Conservation (phyloP, 306 rosid genomes). For the Ammopiptanthus mongolicus region DNA sequence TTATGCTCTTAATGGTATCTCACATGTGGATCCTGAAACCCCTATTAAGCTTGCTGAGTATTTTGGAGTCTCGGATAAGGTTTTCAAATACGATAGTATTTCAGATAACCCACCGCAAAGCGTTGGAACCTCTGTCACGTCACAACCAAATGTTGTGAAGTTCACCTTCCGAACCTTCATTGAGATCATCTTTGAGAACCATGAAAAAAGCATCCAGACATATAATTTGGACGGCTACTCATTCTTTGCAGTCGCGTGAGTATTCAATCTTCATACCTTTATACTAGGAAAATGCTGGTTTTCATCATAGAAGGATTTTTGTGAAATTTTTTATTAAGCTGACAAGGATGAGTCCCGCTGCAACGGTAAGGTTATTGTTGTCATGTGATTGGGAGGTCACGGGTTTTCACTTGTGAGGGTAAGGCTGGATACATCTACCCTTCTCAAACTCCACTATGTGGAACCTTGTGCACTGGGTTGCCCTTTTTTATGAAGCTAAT, state of each 20-base stretch:
- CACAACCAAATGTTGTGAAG: constrained; percentile 44
- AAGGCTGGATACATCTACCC: too few species aligned
- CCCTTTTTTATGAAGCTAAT: too few species aligned
- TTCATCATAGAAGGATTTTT: too few species aligned
- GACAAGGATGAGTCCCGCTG: too few species aligned
- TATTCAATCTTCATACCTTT: neutral
- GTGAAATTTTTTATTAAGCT: too few species aligned
- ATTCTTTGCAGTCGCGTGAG: constrained; percentile 72
- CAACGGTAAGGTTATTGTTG: too few species aligned
- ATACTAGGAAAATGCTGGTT: too few species aligned
- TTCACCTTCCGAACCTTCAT: constrained; percentile 39
- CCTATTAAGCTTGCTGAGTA: constrained; percentile 85
- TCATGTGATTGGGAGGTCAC: too few species aligned
- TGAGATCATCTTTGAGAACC: constrained; percentile 82
- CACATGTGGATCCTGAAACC: constrained; percentile 52
- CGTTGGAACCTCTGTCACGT: neutral
- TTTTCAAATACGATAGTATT: constrained; percentile 48
- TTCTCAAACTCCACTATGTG: too few species aligned
- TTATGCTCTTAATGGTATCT: constrained; percentile 64
- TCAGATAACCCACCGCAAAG: constrained; percentile 16
- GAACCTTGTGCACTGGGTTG: too few species aligned
- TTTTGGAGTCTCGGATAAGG: constrained; percentile 29
- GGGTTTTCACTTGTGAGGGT: too few species aligned
- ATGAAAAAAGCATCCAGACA: constrained; percentile 60
- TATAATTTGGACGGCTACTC: constrained; percentile 66